Conservation (phyloP, 2,329 filamentous ascomycete species). For the Thermothelomyces thermophilus region DNA sequence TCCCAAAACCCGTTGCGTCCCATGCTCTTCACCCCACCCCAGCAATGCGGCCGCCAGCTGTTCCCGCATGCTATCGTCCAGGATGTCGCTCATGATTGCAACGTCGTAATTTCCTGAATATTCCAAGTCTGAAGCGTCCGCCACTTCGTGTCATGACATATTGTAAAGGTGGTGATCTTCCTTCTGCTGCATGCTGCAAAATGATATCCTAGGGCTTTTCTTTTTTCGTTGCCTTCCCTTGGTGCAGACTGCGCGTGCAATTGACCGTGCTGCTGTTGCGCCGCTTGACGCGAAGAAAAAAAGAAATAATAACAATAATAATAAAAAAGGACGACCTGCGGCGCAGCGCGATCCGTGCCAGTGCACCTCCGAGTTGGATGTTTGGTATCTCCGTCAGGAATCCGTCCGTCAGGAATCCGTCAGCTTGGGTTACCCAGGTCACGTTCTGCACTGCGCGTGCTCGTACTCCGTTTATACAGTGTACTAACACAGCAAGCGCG, state of each 20-base stretch:
- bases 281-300: no score
- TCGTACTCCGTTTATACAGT: no score
- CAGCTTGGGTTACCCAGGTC: no score
- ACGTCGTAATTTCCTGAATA: conserved; percentile 20
- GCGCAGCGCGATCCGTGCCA: conserved; percentile 3
- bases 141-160: conserved; percentile 10
- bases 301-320: no score
- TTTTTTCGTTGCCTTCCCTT: not conserved
- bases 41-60: conserved; percentile 15
- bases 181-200: conserved; percentile 5
- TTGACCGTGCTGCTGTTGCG: not conserved
- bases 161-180: not conserved
- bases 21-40: conserved; percentile 4
- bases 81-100: conserved; percentile 18
- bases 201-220: not conserved
- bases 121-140: not conserved
- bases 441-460: no score
- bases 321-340: not conserved
- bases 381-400: not conserved
- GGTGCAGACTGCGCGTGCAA: not conserved
- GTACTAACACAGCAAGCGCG: not conserved
- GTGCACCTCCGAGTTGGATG: conserved; percentile 3
- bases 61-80: conserved; percentile 11
- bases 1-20: not conserved
- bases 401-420: not conserved